Evolutionary conservation across 1,139 yeast genomes (phyloP).

Genomic region (Spencermartinsiella ligniputridi): DNA sequence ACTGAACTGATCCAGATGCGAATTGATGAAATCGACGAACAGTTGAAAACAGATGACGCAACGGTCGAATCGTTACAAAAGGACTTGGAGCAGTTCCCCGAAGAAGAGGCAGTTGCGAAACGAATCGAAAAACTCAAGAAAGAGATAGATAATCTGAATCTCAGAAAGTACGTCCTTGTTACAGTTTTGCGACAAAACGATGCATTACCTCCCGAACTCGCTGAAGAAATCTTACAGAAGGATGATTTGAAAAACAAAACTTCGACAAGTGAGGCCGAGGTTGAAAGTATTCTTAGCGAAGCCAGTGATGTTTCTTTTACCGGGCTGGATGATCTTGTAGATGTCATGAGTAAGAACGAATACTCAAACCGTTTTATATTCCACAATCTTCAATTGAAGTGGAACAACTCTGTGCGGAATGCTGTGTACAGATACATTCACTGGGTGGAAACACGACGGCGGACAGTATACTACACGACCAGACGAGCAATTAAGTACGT

Average conservation of each 20-base stretch:
- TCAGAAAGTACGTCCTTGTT: conserved; percentile 23
- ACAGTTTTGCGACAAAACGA: conserved; percentile 20
- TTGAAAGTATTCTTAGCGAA: conserved; percentile 8
- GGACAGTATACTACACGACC: conserved; percentile 58
- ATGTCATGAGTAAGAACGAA: conserved; percentile 28
- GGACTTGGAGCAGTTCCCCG: conserved; percentile 25
- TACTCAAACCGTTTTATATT: conserved; percentile 77
- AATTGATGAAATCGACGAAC: conserved; percentile 41
- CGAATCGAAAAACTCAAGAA: conserved; percentile 30
- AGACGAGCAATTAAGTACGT: conserved; percentile 70
- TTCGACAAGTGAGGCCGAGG: conserved; percentile 7
- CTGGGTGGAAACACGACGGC: conserved; percentile 51
- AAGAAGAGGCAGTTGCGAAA: conserved; percentile 21
- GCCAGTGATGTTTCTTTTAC: conserved; percentile 13
- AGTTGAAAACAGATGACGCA: conserved; percentile 38
- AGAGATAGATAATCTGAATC: conserved; percentile 38
- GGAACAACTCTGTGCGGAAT: conserved; percentile 70
- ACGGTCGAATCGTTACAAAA: conserved; percentile 34
- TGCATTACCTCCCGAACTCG: conserved; percentile 7
- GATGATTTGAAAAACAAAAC: conserved; percentile 5
- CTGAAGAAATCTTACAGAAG: conserved; percentile 2
- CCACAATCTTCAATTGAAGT: conserved; percentile 70
- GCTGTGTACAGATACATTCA: conserved; percentile 60
- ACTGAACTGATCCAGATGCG: conserved; percentile 29
- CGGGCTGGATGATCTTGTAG: conserved; percentile 22